Conservation (phyloP, 306 rosid species). For the Coriaria nepalensis region DNA sequence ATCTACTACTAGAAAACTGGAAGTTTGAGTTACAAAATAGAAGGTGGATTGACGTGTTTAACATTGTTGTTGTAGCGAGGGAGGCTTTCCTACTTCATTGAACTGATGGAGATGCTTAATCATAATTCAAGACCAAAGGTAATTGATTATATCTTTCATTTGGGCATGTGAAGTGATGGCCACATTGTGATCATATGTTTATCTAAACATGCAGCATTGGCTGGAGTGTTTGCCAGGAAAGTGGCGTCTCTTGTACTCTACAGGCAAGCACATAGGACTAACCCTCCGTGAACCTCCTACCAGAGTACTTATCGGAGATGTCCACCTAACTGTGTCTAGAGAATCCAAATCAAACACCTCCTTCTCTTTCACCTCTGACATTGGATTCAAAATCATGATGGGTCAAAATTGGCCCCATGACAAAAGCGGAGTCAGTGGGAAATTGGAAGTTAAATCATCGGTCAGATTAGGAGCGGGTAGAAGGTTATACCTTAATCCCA, state of each 20-base stretch:
- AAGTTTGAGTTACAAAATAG: no score
- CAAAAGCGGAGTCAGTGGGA: constrained; percentile 66
- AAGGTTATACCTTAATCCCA: constrained; percentile 57
- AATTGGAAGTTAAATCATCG: constrained; percentile 44
- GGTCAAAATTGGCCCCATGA: constrained; percentile 84
- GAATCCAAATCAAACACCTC: constrained; percentile 34
- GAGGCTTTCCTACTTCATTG: constrained; percentile 81
- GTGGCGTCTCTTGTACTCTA: constrained; percentile 87
- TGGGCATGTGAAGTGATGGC: background rate
- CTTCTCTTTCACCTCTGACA: constrained; percentile 44
- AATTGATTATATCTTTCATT: constrained; percentile 7
- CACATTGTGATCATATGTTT: no score
- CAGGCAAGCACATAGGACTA: constrained; percentile 86
- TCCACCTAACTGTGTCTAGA: constrained; percentile 51
- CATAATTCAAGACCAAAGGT: constrained; percentile 91
- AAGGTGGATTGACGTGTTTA: constrained; percentile 9
- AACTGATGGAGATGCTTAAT: constrained; percentile 88
- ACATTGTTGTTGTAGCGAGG: constrained; percentile 44
- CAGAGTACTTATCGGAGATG: constrained; percentile 64
- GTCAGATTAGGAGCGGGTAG: constrained; percentile 50
- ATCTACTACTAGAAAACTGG: no score
- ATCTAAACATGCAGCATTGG: constrained; percentile 77
- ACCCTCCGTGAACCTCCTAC: constrained; percentile 76
- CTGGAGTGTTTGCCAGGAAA: constrained; percentile 81
- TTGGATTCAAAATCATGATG: constrained; percentile 64